These are phyloP conservation scores for Neopestalotiopsis rosae DNA, from an alignment of 2,329 filamentous ascomycete species.

Conservation along the genomic window DNA sequence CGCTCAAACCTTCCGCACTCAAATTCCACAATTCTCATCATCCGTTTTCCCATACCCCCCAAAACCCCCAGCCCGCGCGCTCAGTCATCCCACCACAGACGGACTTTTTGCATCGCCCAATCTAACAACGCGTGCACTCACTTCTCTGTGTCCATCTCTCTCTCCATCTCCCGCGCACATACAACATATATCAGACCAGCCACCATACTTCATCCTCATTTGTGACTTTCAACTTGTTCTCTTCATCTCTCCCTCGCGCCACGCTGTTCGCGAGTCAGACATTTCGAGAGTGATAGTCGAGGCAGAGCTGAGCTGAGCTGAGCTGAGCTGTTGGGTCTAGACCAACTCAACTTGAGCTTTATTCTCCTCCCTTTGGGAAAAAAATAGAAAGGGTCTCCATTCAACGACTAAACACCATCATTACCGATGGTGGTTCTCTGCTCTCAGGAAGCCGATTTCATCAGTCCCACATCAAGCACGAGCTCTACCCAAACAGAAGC, in stretches of 20 bases:
- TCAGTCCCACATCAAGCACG: neutral
- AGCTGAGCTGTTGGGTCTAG: neutral
- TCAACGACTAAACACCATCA: neutral
- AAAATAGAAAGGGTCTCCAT: neutral
- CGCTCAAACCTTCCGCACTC: neutral
- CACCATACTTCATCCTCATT: neutral
- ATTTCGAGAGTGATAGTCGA: neutral
- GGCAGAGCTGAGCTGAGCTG: neutral
- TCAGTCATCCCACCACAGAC: neutral
- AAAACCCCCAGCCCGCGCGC: neutral
- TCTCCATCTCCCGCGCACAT: neutral
- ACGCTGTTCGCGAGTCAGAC: too few species aligned
- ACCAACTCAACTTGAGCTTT: neutral
- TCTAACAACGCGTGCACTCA: neutral
- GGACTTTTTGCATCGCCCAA: neutral
- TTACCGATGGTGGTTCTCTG: neutral
- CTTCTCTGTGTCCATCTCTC: neutral
- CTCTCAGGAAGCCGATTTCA: neutral
- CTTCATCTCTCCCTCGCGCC: neutral
- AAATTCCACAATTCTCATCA: neutral
- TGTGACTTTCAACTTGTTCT: neutral
- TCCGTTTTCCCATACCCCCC: neutral
- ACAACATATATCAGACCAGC: neutral
- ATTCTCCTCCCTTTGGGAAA: neutral
- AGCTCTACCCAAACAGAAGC: neutral